phyloP scores from a whole-genome alignment of 2,329 filamentous ascomycete species.

The Colletotrichum orchidophilum region DNA sequence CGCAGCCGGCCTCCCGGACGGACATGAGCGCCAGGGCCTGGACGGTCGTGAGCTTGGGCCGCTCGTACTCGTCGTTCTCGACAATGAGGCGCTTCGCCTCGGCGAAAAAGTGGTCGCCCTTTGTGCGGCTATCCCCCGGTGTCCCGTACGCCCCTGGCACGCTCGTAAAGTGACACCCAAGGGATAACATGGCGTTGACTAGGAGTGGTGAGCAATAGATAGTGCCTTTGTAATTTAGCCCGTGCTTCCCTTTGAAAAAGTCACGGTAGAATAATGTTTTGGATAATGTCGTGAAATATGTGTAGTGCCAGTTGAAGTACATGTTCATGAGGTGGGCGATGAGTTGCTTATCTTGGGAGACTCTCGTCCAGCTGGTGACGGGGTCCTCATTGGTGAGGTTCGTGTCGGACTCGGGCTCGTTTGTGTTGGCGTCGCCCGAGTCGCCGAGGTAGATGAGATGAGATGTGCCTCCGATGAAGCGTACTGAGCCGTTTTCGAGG shows the following conservation, averaged over 20 bases:
- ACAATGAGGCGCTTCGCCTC: slow-evolving; percentile 91
- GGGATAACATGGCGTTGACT: slow-evolving; percentile 91
- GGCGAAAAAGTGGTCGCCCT: slow-evolving; percentile 94
- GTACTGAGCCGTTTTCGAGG: slow-evolving; percentile 85
- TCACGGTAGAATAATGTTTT: slow-evolving; percentile 88
- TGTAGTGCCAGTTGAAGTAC: slow-evolving; percentile 99
- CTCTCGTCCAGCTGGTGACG: slow-evolving; percentile 85
- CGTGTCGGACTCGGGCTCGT: slow-evolving; percentile 55
- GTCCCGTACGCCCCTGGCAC: slow-evolving; percentile 76
- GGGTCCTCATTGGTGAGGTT: slow-evolving; percentile 70
- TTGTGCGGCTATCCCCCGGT: slow-evolving; percentile 80
- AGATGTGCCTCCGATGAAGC: slow-evolving; percentile 94
- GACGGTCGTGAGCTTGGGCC: slow-evolving; percentile 86
- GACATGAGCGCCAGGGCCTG: slow-evolving; percentile 97
- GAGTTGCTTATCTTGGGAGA: slow-evolving; percentile 81
- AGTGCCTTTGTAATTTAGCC: slow-evolving; percentile 60
- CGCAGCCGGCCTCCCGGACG: slow-evolving; percentile 93
- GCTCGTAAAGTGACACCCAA: slow-evolving; percentile 93
- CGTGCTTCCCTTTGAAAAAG: slow-evolving; percentile 76
- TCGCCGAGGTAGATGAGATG: slow-evolving; percentile 85
- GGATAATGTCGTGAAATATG: slow-evolving; percentile 92
- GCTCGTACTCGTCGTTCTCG: slow-evolving; percentile 93
- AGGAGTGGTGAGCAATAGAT: slow-evolving; percentile 88
- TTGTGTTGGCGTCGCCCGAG: slow-evolving; percentile 48
- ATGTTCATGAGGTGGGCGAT: slow-evolving; percentile 91